phyloP scores from a whole-genome alignment of 805 yeast genomes.

The Spathaspora hagerdaliae region DNA sequence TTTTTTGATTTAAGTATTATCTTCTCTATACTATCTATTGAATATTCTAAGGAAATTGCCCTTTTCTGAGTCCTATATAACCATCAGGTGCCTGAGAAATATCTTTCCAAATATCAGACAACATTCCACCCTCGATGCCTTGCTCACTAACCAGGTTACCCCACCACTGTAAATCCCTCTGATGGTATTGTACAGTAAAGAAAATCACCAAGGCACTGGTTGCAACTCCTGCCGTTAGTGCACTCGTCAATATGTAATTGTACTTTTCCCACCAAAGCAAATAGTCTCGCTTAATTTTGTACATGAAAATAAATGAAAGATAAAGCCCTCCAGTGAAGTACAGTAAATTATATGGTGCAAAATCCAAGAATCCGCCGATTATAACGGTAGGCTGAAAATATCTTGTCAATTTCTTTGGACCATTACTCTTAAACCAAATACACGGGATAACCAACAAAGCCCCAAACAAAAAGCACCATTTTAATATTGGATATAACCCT shows the following conservation, averaged over 20 bases:
- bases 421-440: slow-evolving; percentile 30
- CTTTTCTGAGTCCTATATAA: slow-evolving; percentile 26
- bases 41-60: slow-evolving; percentile 20
- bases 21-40: not conserved
- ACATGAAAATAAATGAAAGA: slow-evolving; percentile 55
- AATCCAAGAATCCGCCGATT: slow-evolving; percentile 45
- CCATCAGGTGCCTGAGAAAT: slow-evolving; percentile 29
- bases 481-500: slow-evolving; percentile 48
- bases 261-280: slow-evolving; percentile 69
- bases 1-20: slow-evolving; percentile 9
- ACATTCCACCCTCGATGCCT: slow-evolving; percentile 34
- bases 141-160: slow-evolving; percentile 41
- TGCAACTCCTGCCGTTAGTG: slow-evolving; percentile 60
- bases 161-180: slow-evolving; percentile 62
- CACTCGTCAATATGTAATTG: slow-evolving; percentile 59
- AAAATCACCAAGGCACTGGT: slow-evolving; percentile 57
- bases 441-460: slow-evolving; percentile 33
- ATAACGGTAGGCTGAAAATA: slow-evolving; percentile 54
- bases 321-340: slow-evolving; percentile 59
- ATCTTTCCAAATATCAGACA: slow-evolving; percentile 22
- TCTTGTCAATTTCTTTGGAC: slow-evolving; percentile 27
- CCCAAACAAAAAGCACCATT: slow-evolving; percentile 62
- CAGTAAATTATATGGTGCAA: slow-evolving; percentile 51
- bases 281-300: slow-evolving; percentile 45
- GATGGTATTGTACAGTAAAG: slow-evolving; percentile 47